phyloP scores from a whole-genome alignment of 768 basidiomycete genomes.

The Tulasnella sp. region DNA sequence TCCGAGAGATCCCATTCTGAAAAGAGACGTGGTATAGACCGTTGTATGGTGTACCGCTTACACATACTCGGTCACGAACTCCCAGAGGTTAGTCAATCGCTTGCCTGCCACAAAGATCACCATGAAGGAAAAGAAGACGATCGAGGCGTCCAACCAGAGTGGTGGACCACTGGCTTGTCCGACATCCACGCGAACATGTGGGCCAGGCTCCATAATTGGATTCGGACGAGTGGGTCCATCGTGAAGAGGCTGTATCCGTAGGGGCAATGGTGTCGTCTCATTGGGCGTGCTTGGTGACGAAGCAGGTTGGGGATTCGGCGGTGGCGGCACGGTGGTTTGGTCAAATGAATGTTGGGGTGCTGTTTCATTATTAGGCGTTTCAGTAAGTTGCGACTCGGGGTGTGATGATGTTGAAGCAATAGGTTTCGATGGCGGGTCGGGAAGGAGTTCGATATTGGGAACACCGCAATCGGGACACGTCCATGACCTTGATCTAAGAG shows the following conservation, averaged over 20 bases:
- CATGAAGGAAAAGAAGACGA: conserved; percentile 10
- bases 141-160: conserved; percentile 5
- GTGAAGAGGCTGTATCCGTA: neutral
- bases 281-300: neutral
- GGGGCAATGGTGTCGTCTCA: neutral
- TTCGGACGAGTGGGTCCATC: neutral
- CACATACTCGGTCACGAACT: conserved; percentile 1
- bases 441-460: conserved; percentile 55
- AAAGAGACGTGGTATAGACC: no score
- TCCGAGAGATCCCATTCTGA: no score
- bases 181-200: neutral
- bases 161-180: neutral
- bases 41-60: no score
- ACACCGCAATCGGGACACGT: conserved; percentile 59
- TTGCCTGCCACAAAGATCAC: conserved; percentile 1
- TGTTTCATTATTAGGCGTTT: neutral
- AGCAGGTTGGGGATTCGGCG: neutral
- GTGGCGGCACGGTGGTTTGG: neutral
- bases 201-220: neutral
- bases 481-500: conserved; percentile 64
- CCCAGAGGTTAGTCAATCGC: neutral
- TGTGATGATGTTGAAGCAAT: no score
- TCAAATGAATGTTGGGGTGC: neutral
- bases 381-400: neutral
- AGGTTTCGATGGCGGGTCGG: conserved; percentile 42